Evolutionary conservation across 176 grass and related monocot genomes (phyloP).

Genomic region (Coix lacrymajobi): DNA sequence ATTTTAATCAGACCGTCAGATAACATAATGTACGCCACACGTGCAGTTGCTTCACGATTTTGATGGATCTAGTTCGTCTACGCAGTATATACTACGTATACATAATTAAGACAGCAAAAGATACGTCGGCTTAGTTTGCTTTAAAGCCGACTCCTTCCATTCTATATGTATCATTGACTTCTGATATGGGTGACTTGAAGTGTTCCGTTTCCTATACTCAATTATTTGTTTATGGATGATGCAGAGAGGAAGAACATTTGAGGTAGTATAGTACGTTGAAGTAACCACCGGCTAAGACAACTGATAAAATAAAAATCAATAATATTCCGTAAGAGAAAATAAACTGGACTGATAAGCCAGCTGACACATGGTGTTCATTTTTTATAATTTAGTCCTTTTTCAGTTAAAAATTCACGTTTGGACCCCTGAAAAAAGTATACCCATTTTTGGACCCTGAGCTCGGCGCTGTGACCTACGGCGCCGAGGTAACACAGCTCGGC

Average conservation of each 20-base stretch:
- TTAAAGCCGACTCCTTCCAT: not conserved
- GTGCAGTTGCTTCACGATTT: slow-evolving; percentile 35
- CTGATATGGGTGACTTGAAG: not conserved
- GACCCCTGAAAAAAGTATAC: no score
- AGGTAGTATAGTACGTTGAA: not conserved
- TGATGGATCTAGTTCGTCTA: slow-evolving; percentile 27
- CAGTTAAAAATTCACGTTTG: no score
- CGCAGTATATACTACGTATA: not conserved
- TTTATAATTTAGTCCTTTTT: no score
- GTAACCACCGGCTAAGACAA: not conserved
- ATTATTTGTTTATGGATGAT: not conserved
- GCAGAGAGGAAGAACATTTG: not conserved
- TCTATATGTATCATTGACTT: not conserved
- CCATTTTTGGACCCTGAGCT: no score
- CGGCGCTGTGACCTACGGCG: no score
- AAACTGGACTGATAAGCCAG: no score
- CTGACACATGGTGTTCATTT: no score
- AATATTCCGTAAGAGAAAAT: no score
- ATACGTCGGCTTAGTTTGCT: not conserved
- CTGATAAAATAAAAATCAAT: not conserved
- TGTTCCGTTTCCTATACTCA: not conserved
- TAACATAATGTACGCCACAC: slow-evolving; percentile 15
- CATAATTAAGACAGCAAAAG: not conserved
- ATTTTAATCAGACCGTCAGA: slow-evolving; percentile 19
- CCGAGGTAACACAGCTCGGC: no score